Conservation (phyloP, 148 eudicot genomes). For the Spergularia bocconei region DNA sequence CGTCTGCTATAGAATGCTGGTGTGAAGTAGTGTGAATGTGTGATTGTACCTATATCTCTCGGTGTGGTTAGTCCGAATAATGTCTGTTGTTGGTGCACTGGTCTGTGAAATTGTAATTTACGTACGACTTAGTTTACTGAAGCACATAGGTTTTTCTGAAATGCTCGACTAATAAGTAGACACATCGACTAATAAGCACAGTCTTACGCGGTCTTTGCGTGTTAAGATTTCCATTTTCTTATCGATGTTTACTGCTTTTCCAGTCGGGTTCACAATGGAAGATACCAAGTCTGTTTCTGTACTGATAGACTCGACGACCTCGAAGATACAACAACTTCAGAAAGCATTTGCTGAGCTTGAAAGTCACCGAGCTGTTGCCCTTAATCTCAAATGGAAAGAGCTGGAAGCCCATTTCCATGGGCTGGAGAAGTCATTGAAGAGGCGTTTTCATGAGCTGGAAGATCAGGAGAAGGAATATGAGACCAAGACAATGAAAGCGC, state of each 20-base stretch:
- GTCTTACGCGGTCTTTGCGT: not conserved
- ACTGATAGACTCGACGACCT: constrained; percentile 77
- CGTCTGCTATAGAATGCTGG: too few relatives aligned
- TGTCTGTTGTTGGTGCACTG: not conserved
- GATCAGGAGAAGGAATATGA: constrained; percentile 92
- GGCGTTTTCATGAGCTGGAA: constrained; percentile 92
- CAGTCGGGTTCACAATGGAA: constrained; percentile 63
- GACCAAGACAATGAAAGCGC: constrained; percentile 61
- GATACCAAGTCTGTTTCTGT: constrained; percentile 60
- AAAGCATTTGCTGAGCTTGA: constrained; percentile 99
- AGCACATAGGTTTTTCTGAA: not conserved
- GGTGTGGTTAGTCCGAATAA: too few relatives aligned
- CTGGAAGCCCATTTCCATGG: constrained; percentile 98
- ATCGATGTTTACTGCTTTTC: constrained; percentile 15
- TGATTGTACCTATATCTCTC: not conserved
- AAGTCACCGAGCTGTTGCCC: constrained; percentile 84
- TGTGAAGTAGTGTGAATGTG: not conserved
- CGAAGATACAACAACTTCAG: constrained; percentile 96
- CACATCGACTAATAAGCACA: too few relatives aligned
- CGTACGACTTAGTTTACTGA: not conserved
- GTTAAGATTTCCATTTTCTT: not conserved
- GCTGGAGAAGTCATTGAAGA: constrained; percentile 91
- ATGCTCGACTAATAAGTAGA: too few relatives aligned
- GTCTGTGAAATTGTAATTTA: not conserved
- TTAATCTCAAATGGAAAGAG: constrained; percentile 96